Evolutionary conservation across 331 rosid genomes (phyloP).

Genomic region (Phaseolus coccineus): DNA sequence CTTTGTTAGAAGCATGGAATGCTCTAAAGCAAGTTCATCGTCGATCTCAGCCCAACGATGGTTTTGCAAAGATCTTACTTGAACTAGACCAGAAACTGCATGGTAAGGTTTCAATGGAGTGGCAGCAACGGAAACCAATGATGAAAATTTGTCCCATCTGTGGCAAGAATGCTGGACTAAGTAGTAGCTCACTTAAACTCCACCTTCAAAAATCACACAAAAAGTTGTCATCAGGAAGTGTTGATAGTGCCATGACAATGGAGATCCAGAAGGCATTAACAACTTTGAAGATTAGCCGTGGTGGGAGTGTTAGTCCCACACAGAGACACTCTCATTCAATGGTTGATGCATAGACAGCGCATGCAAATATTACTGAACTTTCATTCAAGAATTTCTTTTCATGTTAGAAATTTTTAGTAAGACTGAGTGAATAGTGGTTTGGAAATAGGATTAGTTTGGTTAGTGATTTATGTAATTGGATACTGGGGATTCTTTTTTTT

Average conservation of each 20-base stretch:
- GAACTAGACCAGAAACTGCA: constrained; percentile 70
- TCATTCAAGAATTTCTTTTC: neutral
- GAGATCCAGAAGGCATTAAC: constrained; percentile 80
- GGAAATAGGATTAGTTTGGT: neutral
- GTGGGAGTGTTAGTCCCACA: constrained; percentile 80
- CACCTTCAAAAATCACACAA: constrained; percentile 87
- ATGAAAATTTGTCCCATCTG: constrained; percentile 91
- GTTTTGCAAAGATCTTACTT: constrained; percentile 73
- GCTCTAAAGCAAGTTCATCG: constrained; percentile 79
- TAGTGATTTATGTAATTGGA: neutral
- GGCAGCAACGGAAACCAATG: constrained; percentile 84
- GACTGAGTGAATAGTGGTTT: neutral
- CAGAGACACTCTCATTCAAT: constrained; percentile 58
- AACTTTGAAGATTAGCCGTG: constrained; percentile 66
- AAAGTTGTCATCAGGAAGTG: constrained; percentile 88
- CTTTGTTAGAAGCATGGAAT: constrained; percentile 81
- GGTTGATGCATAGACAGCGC: constrained; percentile 44
- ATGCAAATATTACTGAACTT: neutral
- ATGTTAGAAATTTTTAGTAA: neutral
- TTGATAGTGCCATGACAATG: constrained; percentile 95
- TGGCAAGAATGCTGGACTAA: constrained; percentile 86
- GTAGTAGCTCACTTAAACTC: constrained; percentile 88
- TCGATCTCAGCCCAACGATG: constrained; percentile 93
- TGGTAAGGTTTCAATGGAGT: constrained; percentile 86
- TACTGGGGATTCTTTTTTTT: neutral